Conservation (phyloP, 768 basidiomycete genomes). For the Russula sp. region DNA sequence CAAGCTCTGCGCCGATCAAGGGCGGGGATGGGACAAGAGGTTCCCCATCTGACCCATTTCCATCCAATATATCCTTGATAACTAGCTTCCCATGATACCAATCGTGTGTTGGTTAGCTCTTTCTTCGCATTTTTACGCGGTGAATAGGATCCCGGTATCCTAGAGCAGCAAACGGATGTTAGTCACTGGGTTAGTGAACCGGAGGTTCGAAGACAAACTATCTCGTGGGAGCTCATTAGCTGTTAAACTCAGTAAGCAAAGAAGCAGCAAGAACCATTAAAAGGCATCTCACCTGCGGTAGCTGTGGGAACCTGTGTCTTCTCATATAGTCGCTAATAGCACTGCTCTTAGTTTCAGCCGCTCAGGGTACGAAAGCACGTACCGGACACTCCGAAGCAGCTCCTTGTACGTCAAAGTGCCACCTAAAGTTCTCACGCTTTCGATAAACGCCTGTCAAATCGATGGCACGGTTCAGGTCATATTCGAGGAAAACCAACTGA, state of each 20-base stretch:
- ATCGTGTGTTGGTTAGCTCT: neutral
- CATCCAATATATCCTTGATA: neutral
- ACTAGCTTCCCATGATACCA: neutral
- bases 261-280: neutral
- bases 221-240: conserved; percentile 1
- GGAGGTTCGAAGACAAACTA: neutral
- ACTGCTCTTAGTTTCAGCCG: neutral
- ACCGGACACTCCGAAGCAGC: neutral
- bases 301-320: neutral
- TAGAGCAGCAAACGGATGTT: neutral
- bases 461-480: neutral
- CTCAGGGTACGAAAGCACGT: neutral
- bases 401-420: neutral
- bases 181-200: neutral
- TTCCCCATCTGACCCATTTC: neutral
- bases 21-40: neutral
- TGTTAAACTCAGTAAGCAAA: neutral
- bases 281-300: neutral
- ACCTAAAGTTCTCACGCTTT: neutral
- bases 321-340: neutral
- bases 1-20: neutral
- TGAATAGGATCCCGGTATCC: neutral
- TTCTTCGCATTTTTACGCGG: neutral
- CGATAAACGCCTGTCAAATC: conserved; percentile 10
- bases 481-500: too few relatives aligned